A percentile compares a stretch with the other conserved stretches of the same genome.
phyloP scores from a whole-genome alignment of 176 grass and related monocot genomes.

The Oryza glumipatula region DNA sequence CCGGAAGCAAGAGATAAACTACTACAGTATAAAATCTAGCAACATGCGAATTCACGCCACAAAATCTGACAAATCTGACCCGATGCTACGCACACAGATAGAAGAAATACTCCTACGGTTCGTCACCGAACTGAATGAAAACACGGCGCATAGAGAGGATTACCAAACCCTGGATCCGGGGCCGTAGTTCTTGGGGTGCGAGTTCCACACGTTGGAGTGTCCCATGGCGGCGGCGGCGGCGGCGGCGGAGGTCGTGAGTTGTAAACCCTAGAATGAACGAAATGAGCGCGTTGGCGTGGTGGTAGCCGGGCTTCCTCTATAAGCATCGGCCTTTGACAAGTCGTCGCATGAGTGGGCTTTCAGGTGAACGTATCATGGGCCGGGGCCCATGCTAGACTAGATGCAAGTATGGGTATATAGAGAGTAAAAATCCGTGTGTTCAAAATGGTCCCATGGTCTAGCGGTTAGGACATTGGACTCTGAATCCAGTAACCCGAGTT shows the following conservation, averaged over 20 bases:
- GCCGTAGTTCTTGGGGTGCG: slow-evolving; percentile 82
- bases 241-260: not conserved
- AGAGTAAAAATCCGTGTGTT: accelerated
- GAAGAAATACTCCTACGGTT: not conserved
- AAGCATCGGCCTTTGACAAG: not conserved
- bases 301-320: not conserved
- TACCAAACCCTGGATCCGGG: slow-evolving; percentile 77
- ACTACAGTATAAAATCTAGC: not conserved
- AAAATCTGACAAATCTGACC: not conserved
- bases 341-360: not conserved
- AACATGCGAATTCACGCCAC: not conserved
- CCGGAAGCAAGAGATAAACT: not conserved
- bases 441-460: slow-evolving; percentile 49
- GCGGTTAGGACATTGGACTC: slow-evolving; percentile 57
- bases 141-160: not conserved
- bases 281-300: not conserved
- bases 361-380: not conserved
- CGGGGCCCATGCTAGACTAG: not conserved
- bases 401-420: not conserved
- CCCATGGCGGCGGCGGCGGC: slow-evolving; percentile 54
- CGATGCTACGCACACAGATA: not conserved
- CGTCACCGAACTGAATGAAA: not conserved
- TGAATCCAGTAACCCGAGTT: slow-evolving; percentile 56
- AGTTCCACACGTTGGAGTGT: slow-evolving; percentile 88
- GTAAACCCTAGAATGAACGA: slow-evolving; percentile 39